Evolutionary conservation across 108 stramenopile species (phyloP).

Genomic region (Pseudonitzschia delicatissima): DNA sequence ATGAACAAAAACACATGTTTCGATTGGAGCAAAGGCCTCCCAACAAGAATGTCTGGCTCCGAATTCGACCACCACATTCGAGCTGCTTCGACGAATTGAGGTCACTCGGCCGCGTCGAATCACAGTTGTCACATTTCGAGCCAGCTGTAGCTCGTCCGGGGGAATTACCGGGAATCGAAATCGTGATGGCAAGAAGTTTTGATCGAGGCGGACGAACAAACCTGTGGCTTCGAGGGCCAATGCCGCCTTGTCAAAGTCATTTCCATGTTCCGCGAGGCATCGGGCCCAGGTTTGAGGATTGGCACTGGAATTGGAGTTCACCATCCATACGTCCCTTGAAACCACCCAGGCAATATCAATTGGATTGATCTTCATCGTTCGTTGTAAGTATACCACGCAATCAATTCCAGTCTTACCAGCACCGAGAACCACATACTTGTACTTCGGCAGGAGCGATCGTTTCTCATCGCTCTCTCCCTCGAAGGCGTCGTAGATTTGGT

Average conservation of each 20-base stretch:
- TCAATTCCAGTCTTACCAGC: constrained; percentile 31
- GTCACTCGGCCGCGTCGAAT: constrained; percentile 28
- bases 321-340: constrained; percentile 37
- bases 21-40: background rate
- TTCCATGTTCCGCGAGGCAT: constrained; percentile 8
- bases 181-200: constrained; percentile 10
- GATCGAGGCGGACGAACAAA: constrained; percentile 17
- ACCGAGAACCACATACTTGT: constrained; percentile 25
- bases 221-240: constrained; percentile 20
- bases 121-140: constrained; percentile 11
- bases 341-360: constrained; percentile 28
- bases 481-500: constrained; percentile 20
- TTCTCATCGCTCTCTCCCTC: background rate
- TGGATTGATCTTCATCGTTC: constrained; percentile 17
- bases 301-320: background rate
- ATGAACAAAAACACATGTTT: constrained; percentile 24
- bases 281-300: constrained; percentile 19
- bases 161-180: constrained; percentile 25
- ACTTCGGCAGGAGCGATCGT: background rate
- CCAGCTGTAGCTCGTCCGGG: constrained; percentile 16
- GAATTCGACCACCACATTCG: background rate
- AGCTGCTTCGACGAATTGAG: background rate
- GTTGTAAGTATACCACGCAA: constrained; percentile 20
- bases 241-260: constrained; percentile 8
- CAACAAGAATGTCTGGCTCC: background rate